Base-by-base conservation (phyloP, 257 asterid genomes). In the Plantago elongata region DNA sequence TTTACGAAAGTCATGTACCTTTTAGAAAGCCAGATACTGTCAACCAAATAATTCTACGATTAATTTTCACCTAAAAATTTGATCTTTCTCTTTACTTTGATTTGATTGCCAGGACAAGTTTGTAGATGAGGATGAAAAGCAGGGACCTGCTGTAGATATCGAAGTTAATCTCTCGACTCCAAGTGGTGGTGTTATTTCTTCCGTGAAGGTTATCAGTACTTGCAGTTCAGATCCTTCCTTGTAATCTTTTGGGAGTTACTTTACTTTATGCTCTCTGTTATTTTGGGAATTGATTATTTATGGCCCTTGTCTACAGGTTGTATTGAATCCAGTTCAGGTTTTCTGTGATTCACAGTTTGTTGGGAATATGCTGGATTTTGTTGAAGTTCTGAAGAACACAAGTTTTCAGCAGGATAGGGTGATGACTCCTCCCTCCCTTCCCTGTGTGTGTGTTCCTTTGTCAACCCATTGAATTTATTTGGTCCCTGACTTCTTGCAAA, bases 381-480 rank as follows among this genome's bases (percentile, higher is more conserved):
- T 78, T 54, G 61, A 69, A 60, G 77, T 77, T 72, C 69, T 83
- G 64, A 79, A 64, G 43, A 68, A 66, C 61, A 57, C 77, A 71
- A 74, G 79, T 70, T 84, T 78, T 79, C 95, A 81, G 70, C 81
- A 81, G 68, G 77, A 84, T 75, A 86, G 94, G 82, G 99, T 92
- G 64, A 81, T 76, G 43, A 51, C 50, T 59, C 50, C 51, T 27
- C 51, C 60, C 38, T 51, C 48, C 45, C 44, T 61, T 0, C 27
- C 18, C 34, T 12, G 59, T 0, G 12, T 37, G 18, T 18, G 57
- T 52, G 10, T 17, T 10, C 17, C 9, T 9, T 38, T 52, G 11
- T 52, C 38, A 10, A 4, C 57, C 1, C 18, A 52, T 22, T 1
- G 2, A 1, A 22, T 22, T 22, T 22, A 22, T 22, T 22, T 22